phyloP scores from a whole-genome alignment of 192 early-diverging fungal species.

The Geosiphon pyriformis region DNA sequence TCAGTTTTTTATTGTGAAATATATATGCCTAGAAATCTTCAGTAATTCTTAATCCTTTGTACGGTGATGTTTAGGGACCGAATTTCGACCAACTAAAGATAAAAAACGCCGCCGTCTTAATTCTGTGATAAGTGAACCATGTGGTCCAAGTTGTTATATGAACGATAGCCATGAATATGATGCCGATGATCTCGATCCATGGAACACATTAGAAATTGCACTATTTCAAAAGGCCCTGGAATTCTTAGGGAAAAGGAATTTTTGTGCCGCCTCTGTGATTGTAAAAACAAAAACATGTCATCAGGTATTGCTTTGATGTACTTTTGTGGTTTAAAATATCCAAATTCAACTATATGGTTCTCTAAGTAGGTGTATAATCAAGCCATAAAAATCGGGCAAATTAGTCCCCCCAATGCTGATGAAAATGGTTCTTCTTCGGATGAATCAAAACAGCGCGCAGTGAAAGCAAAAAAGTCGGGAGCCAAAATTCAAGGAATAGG shows the following conservation, averaged over 20 bases:
- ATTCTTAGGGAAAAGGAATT: constrained; percentile 14
- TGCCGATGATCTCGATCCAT: background rate
- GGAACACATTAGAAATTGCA: constrained; percentile 17
- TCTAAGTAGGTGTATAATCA: constrained; percentile 5
- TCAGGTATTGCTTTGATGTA: constrained; percentile 6
- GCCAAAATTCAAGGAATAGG: constrained; percentile 5
- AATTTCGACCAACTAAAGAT: constrained; percentile 5
- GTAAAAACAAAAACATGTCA: constrained; percentile 18
- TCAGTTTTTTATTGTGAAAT: background rate
- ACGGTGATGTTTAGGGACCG: constrained; percentile 1
- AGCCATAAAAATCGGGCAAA: background rate
- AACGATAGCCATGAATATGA: background rate
- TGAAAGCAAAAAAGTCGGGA: background rate
- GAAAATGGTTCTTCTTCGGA: constrained; percentile 22
- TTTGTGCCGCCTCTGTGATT: constrained; percentile 11
- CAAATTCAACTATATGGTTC: background rate
- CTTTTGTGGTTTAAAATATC: background rate
- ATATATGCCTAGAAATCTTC: background rate
- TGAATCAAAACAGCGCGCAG: constrained; percentile 4
- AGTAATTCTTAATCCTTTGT: background rate
- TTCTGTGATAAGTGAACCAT: background rate
- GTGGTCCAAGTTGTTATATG: constrained; percentile 1
- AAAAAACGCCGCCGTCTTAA: constrained; percentile 15
- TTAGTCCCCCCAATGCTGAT: background rate
- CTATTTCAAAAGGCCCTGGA: background rate